phyloP scores from a whole-genome alignment of 2,329 filamentous ascomycete genomes.

The Paecilomyces sp. region DNA sequence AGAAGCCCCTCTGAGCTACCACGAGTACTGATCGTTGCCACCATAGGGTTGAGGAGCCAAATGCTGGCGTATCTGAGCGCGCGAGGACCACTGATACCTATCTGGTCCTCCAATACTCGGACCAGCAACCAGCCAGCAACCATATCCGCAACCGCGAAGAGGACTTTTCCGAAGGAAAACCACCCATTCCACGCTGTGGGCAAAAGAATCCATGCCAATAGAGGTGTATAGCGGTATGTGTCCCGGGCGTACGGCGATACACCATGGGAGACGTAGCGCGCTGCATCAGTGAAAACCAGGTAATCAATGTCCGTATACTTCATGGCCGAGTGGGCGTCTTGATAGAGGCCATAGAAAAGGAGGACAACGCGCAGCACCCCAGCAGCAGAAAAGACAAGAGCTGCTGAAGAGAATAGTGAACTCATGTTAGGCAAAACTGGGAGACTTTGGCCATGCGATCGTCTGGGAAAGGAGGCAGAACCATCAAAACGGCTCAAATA shows the following conservation, averaged over 20 bases:
- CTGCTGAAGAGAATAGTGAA: slow-evolving; percentile 24
- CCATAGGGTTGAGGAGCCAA: slow-evolving; percentile 97
- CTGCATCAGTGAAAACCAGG: slow-evolving; percentile 92
- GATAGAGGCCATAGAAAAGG: slow-evolving; percentile 82
- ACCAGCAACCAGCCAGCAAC: slow-evolving; percentile 74
- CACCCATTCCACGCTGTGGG: slow-evolving; percentile 62
- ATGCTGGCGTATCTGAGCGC: slow-evolving; percentile 75
- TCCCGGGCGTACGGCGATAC: slow-evolving; percentile 77
- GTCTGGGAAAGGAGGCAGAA: not conserved
- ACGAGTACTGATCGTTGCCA: slow-evolving; percentile 89
- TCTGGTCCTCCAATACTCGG: slow-evolving; percentile 42
- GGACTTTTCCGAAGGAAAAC: slow-evolving; percentile 78
- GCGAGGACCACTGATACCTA: slow-evolving; percentile 41
- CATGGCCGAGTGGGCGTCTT: slow-evolving; percentile 83
- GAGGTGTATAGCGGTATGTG: slow-evolving; percentile 93
- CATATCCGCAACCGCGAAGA: slow-evolving; percentile 80
- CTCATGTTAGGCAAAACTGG: not conserved
- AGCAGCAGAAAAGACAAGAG: slow-evolving; percentile 28
- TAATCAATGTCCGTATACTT: slow-evolving; percentile 99
- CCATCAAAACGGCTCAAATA: not conserved
- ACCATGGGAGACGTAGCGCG: slow-evolving; percentile 63
- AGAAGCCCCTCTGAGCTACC: slow-evolving; percentile 90
- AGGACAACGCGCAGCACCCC: slow-evolving; percentile 63
- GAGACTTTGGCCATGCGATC: not conserved
- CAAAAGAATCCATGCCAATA: slow-evolving; percentile 83